phyloP scores from a whole-genome alignment of 1,284 basidiomycete species.

The Prillingera fragicola region DNA sequence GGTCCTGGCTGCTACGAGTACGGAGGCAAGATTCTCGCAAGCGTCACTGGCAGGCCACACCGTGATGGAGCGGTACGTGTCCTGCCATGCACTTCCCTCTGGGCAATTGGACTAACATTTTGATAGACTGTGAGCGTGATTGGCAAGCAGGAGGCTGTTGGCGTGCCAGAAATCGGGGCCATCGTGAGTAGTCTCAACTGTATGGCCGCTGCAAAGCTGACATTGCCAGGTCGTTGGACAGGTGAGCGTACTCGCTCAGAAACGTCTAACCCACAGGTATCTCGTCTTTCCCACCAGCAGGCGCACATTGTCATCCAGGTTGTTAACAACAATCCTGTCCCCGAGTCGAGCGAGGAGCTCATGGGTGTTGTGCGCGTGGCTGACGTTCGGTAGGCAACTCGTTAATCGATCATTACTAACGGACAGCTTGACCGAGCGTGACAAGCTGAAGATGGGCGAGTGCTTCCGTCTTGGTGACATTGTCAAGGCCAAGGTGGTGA shows the following conservation, averaged over 20 bases:
- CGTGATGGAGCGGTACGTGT: slow-evolving; percentile 61
- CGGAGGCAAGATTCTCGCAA: slow-evolving; percentile 63
- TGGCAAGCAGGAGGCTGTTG: slow-evolving; percentile 41
- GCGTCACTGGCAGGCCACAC: slow-evolving; percentile 62
- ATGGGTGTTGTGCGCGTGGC: slow-evolving; percentile 84
- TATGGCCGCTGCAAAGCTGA: neutral
- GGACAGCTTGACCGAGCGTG: slow-evolving; percentile 69
- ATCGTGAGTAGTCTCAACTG: slow-evolving; percentile 28
- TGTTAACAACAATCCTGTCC: slow-evolving; percentile 82
- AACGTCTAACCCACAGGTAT: slow-evolving; percentile 56
- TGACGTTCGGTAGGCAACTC: slow-evolving; percentile 61
- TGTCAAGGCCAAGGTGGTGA: slow-evolving; percentile 82
- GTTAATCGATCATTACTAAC: slow-evolving; percentile 12
- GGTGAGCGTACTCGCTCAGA: slow-evolving; percentile 16
- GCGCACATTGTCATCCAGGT: slow-evolving; percentile 82
- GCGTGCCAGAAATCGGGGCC: slow-evolving; percentile 47
- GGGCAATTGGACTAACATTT: slow-evolving; percentile 9
- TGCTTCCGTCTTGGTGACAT: slow-evolving; percentile 96
- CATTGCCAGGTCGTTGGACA: slow-evolving; percentile 35
- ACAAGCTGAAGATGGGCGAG: slow-evolving; percentile 85
- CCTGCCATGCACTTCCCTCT: slow-evolving; percentile 41
- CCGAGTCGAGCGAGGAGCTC: slow-evolving; percentile 79
- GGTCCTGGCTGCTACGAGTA: slow-evolving; percentile 66
- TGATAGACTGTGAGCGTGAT: slow-evolving; percentile 37
- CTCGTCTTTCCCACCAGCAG: slow-evolving; percentile 79